Percentiles rank a stretch among this genome's conserved stretches.
Conservation (phyloP, 371 early-diverging fungal species). For the Apophysomyces elegans region DNA sequence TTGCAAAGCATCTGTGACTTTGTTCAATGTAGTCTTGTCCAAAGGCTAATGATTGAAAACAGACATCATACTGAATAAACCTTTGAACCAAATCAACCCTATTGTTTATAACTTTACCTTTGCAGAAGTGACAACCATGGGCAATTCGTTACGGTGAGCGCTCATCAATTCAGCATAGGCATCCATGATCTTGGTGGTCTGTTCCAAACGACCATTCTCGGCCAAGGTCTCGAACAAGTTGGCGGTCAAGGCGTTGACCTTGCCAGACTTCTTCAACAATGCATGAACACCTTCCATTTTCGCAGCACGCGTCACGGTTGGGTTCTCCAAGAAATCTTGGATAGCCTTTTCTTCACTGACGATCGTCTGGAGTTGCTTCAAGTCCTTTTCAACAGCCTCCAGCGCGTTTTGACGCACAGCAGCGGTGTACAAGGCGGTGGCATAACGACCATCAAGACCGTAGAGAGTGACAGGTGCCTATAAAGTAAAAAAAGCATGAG, state of each 20-base stretch:
- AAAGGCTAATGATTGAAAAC: conserved; percentile 38
- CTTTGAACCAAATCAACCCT: background rate
- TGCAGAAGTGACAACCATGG: conserved; percentile 90
- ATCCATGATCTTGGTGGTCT: conserved; percentile 81
- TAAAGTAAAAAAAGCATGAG: conserved; percentile 1
- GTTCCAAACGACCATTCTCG: conserved; percentile 92
- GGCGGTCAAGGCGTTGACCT: conserved; percentile 78
- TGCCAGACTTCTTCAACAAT: conserved; percentile 64
- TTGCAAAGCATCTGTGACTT: conserved; percentile 54
- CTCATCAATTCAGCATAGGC: conserved; percentile 86
- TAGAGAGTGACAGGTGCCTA: conserved; percentile 86
- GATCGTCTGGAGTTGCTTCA: conserved; percentile 67
- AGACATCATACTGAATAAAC: background rate
- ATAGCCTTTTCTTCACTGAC: conserved; percentile 79
- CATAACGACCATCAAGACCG: conserved; percentile 97
- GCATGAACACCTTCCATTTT: conserved; percentile 80
- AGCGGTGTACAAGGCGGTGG: conserved; percentile 95
- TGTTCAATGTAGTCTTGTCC: conserved; percentile 56
- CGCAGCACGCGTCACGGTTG: conserved; percentile 76
- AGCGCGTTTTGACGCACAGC: conserved; percentile 85
- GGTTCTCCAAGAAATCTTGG: conserved; percentile 82
- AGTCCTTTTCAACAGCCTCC: conserved; percentile 86
- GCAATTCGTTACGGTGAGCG: conserved; percentile 91
- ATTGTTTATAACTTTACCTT: conserved; percentile 50
- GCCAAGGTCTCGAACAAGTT: conserved; percentile 92